Base-by-base conservation (phyloP, 2,329 filamentous ascomycete species). In the Exophiala xenobiotica region DNA sequence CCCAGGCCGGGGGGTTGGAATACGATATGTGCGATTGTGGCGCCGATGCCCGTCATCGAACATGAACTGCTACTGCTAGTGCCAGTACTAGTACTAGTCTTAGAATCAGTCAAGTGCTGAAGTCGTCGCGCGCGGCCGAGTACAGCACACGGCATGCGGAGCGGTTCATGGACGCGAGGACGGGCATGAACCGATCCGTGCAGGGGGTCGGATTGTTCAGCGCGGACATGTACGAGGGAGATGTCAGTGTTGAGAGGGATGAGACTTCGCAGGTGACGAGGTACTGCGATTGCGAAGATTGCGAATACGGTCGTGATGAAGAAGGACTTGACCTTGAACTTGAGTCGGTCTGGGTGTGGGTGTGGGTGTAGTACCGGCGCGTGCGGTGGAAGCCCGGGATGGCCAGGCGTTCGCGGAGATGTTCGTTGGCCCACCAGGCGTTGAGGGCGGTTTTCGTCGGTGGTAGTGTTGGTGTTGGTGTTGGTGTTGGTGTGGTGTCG, bases 141-240 rank as follows among this genome's bases (percentile, higher is more conserved):
- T 23, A 19, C 20, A 49, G 26, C 11, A 54, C 41, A 12, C 20
- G 24, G 16, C 51, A 54, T 4, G 46, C 46, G 12, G 51, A 54
- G 4, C 51, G 41, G 37, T 42, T 50, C 51, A 50, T 46, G 16
- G 23, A 27, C 22, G 46, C 42, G n/a, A 54, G 26, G 8, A 54
- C 11, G 78, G 0, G 89, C 88, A 3, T 85, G 76, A 26, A 96
- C 73, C 44, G 95, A 81, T 55, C 96, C 89, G 1, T 77, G 68
- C 64, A 89, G 83, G 1, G 86, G 3, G 51, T 54, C 12, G 52
- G 52, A 33, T 47, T 54, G 29, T 54, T 47, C 18, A 54, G 47
- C 18, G 52, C 52, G 6, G 24, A n/a, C 47, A 54, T 54, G 39
- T 54, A 54, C 4, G 23, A 33, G 1, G 27, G 29, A 2, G 52